Conservation (phyloP, 2,329 filamentous ascomycete genomes). For the Colletotrichum tamarilloi region DNA sequence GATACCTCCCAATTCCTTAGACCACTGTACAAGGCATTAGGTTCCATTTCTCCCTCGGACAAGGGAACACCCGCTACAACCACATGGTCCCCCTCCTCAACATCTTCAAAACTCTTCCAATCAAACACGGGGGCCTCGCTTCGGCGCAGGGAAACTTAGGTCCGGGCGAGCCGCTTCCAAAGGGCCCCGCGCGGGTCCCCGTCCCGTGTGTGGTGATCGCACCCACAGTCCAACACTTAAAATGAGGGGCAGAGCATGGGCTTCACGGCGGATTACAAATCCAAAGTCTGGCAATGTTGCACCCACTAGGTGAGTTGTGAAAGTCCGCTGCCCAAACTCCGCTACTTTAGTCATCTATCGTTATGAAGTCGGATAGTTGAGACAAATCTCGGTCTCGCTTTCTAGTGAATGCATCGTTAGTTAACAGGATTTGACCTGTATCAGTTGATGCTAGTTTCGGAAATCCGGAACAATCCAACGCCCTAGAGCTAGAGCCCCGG, state of each 20-base stretch:
- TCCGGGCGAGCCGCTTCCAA: neutral
- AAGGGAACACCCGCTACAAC: slow-evolving; percentile 5
- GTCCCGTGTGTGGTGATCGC: neutral
- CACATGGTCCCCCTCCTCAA: neutral
- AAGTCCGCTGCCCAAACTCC: slow-evolving; percentile 3
- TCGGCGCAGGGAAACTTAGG: slow-evolving; percentile 2
- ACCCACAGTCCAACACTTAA: slow-evolving; percentile 18
- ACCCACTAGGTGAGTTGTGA: neutral
- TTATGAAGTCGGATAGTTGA: neutral
- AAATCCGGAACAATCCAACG: neutral
- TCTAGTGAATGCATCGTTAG: neutral
- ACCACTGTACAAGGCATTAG: too few relatives aligned
- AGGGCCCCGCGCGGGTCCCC: neutral
- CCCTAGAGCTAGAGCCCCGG: too few relatives aligned
- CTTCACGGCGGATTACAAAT: slow-evolving; percentile 19
- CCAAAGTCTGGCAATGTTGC: neutral
- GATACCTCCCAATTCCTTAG: neutral
- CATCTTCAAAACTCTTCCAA: neutral
- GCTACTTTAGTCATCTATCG: neutral
- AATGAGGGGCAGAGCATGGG: slow-evolving; percentile 5
- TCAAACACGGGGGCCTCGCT: neutral
- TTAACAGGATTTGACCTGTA: neutral
- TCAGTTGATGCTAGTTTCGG: neutral
- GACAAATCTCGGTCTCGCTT: neutral
- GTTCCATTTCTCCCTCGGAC: slow-evolving; percentile 12